A percentile compares a stretch with the other conserved stretches of the same genome.
Conservation (phyloP, 352 stramenopile species). For the Pythium aphanidermatum region DNA sequence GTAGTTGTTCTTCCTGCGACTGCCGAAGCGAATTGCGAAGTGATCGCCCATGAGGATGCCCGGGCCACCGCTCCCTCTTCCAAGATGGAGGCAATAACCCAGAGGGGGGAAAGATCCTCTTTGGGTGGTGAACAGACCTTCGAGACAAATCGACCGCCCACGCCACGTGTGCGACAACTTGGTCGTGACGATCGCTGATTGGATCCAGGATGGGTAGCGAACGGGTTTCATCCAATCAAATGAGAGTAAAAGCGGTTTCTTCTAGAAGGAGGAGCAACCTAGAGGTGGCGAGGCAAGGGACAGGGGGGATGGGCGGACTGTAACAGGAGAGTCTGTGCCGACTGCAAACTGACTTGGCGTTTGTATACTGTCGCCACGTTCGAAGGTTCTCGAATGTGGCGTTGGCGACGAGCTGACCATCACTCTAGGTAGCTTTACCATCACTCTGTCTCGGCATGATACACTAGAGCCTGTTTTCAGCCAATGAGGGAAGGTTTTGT, state of each 20-base stretch:
- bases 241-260: background rate
- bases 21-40: constrained; percentile 25
- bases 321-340: constrained; percentile 12
- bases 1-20: constrained; percentile 20
- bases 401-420: background rate
- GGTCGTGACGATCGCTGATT: constrained; percentile 10
- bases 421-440: constrained; percentile 6
- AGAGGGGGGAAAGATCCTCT: constrained; percentile 18
- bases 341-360: constrained; percentile 6
- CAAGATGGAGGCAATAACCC: constrained; percentile 11
- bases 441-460: background rate
- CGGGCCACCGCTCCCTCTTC: background rate
- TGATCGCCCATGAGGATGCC: constrained; percentile 2
- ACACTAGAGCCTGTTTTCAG: constrained; percentile 5
- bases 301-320: constrained; percentile 3
- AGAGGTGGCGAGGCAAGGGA: background rate
- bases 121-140: constrained; percentile 10
- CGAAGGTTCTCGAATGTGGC: constrained; percentile 24
- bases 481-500: constrained; percentile 11
- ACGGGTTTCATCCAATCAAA: constrained; percentile 12
- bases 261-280: constrained; percentile 10
- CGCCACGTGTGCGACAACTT: constrained; percentile 3
- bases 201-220: background rate
- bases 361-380: constrained; percentile 11
- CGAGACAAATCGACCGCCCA: constrained; percentile 21